Percentiles rank a stretch among this genome's conserved stretches.
phyloP scores from a whole-genome alignment of 2,329 filamentous ascomycete genomes.

The Fusarium palustre region DNA sequence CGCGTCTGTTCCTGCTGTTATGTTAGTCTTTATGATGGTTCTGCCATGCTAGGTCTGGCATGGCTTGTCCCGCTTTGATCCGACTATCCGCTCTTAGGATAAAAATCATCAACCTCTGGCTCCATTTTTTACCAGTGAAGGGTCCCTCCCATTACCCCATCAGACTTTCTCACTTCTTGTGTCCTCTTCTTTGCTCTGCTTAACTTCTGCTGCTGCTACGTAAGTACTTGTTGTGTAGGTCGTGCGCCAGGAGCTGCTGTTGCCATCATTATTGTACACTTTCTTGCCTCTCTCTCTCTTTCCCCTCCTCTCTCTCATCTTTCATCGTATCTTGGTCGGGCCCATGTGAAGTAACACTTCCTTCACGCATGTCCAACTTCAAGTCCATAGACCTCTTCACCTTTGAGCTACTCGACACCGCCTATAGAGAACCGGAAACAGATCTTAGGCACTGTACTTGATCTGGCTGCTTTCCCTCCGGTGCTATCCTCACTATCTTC shows the following conservation, averaged over 20 bases:
- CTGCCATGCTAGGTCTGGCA: slow-evolving; percentile 30
- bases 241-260: slow-evolving; percentile 12
- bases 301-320: slow-evolving; percentile 11
- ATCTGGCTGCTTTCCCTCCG: background rate
- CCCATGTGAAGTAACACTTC: slow-evolving; percentile 8
- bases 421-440: background rate
- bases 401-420: background rate
- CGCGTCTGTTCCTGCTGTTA: background rate
- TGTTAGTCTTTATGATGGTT: slow-evolving; percentile 21
- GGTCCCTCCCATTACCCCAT: slow-evolving; percentile 33
- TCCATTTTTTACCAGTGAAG: slow-evolving; percentile 36
- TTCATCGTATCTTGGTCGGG: slow-evolving; percentile 2
- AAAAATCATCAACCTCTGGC: slow-evolving; percentile 31
- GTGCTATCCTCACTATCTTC: background rate
- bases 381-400: slow-evolving; percentile 3
- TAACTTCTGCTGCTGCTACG: slow-evolving; percentile 26
- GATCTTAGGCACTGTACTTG: background rate
- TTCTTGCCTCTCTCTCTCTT: slow-evolving; percentile 2
- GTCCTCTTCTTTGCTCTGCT: slow-evolving; percentile 25
- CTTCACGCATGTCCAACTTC: slow-evolving; percentile 10
- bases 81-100: slow-evolving; percentile 34
- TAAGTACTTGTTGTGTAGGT: slow-evolving; percentile 13
- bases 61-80: slow-evolving; percentile 40
- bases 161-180: slow-evolving; percentile 34
- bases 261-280: background rate